phyloP scores from a whole-genome alignment of 805 yeast species.

The Saturnispora kantuleensis region DNA sequence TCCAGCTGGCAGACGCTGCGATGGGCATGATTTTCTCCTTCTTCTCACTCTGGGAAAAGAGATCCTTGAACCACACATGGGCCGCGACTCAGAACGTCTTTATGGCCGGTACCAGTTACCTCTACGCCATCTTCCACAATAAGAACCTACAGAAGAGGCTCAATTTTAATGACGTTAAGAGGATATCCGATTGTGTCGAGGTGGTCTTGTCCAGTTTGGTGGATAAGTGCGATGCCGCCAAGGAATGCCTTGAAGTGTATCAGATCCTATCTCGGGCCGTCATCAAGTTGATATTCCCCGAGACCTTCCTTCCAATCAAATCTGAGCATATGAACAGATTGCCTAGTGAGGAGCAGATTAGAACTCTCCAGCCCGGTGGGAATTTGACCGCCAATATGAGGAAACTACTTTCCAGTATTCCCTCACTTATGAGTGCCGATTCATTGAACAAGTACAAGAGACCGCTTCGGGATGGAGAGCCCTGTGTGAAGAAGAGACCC shows the following conservation, averaged over 20 bases:
- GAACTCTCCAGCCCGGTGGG: constrained; percentile 26
- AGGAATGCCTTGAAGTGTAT: constrained; percentile 58
- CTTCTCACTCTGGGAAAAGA: constrained; percentile 42
- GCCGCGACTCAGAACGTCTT: constrained; percentile 83
- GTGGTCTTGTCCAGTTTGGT: constrained; percentile 49
- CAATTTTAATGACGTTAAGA: constrained; percentile 40
- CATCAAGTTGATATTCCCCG: constrained; percentile 43
- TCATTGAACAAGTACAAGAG: constrained; percentile 1
- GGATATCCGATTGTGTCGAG: constrained; percentile 38
- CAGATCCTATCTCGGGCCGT: constrained; percentile 67
- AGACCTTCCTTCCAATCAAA: constrained; percentile 17
- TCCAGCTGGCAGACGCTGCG: constrained; percentile 52
- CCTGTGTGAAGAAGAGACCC: constrained; percentile 2
- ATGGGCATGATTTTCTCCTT: constrained; percentile 58
- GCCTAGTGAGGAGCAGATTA: constrained; percentile 23
- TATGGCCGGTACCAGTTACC: constrained; percentile 80
- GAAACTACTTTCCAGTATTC: constrained; percentile 29
- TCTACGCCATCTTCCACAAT: constrained; percentile 68
- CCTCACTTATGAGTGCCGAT: constrained; percentile 15
- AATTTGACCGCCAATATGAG: constrained; percentile 32
- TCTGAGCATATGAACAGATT: constrained; percentile 19
- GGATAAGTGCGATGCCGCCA: constrained; percentile 73
- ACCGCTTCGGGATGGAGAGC: not conserved
- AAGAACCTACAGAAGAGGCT: constrained; percentile 39
- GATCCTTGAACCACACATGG: constrained; percentile 78